These are phyloP conservation scores for Penicillium alfredii DNA, from an alignment of 495 filamentous ascomycete genomes.

Conservation along the genomic window DNA sequence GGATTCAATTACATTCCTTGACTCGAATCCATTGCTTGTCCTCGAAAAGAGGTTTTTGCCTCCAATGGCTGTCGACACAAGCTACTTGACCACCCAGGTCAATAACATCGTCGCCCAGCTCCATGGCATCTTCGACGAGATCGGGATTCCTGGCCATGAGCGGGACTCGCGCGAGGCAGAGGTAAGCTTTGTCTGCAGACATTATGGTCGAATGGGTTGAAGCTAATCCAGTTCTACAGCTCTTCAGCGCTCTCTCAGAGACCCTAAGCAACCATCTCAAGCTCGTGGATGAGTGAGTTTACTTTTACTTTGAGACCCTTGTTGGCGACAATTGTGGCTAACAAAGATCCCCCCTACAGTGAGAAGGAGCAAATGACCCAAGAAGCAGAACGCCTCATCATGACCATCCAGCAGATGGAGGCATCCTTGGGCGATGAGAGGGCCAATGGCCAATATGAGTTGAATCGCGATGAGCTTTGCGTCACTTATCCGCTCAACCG, in stretches of 20 bases:
- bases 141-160: constrained; percentile 85
- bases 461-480: constrained; percentile 59
- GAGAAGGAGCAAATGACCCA: constrained; percentile 86
- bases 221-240: constrained; percentile 40
- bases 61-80: constrained; percentile 79
- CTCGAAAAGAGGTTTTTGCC: constrained; percentile 3
- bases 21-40: constrained; percentile 3
- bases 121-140: constrained; percentile 92
- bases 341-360: constrained; percentile 31
- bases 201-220: background rate
- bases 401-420: constrained; percentile 87
- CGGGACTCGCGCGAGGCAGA: constrained; percentile 80
- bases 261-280: constrained; percentile 80
- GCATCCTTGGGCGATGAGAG: constrained; percentile 73
- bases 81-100: constrained; percentile 88
- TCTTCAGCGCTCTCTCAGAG: constrained; percentile 81
- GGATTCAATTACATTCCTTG: constrained; percentile 15
- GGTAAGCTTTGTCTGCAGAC: constrained; percentile 45
- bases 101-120: constrained; percentile 85
- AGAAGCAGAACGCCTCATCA: constrained; percentile 81
- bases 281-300: constrained; percentile 59
- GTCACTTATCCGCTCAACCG: constrained; percentile 74
- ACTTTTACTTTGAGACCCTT: background rate
- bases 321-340: background rate
- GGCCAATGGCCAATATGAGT: constrained; percentile 52